These are phyloP conservation scores for Aspergillus sclerotiicarbonarius DNA, from an alignment of 495 filamentous ascomycete genomes.

Conservation along the genomic window DNA sequence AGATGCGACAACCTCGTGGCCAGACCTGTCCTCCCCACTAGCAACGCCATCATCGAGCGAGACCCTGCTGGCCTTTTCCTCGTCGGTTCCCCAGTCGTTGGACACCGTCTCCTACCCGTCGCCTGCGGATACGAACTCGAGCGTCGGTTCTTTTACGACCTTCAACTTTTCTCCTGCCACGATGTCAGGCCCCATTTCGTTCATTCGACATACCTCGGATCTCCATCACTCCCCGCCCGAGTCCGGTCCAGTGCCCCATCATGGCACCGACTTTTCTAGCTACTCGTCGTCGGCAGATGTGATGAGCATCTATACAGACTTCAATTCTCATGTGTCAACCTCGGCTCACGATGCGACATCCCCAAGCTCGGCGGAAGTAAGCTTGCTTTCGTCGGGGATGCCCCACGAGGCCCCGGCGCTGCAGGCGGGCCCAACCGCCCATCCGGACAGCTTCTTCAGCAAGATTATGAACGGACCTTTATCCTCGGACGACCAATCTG, in stretches of 20 bases:
- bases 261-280: constrained; percentile 4
- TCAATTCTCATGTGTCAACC: constrained; percentile 9
- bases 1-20: constrained; percentile 24
- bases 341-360: constrained; percentile 15
- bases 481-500: constrained; percentile 1
- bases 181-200: constrained; percentile 37
- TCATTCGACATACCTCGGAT: constrained; percentile 33
- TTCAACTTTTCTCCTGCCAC: constrained; percentile 33
- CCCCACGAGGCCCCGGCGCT: neutral
- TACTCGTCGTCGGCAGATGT: constrained; percentile 23
- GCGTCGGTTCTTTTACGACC: constrained; percentile 28
- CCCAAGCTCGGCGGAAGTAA: constrained; percentile 7
- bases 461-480: constrained; percentile 11
- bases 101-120: constrained; percentile 23
- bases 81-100: constrained; percentile 22
- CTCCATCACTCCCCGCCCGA: constrained; percentile 14
- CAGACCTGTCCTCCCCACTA: constrained; percentile 21
- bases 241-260: constrained; percentile 2
- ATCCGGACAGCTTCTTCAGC: constrained; percentile 14
- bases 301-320: neutral
- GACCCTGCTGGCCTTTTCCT: constrained; percentile 15
- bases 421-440: neutral
- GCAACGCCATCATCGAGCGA: constrained; percentile 16
- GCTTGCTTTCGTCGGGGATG: constrained; percentile 4
- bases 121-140: constrained; percentile 29